Evolutionary conservation across 805 yeast species (phyloP), one percentile per base, ranked within the genome.

Genomic region (Wickerhamiella siamensis): DNA sequence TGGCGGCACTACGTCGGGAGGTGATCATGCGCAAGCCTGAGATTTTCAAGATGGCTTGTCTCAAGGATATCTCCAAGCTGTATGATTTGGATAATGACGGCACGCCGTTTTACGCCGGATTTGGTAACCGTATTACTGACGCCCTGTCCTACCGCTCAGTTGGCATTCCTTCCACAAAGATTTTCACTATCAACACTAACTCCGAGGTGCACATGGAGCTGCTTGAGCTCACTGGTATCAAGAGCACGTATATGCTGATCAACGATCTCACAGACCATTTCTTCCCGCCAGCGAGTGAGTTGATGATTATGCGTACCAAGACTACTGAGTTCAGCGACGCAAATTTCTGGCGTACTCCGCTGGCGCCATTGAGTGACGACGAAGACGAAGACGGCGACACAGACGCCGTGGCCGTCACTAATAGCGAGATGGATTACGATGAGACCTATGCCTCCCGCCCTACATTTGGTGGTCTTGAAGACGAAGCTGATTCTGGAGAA

Each of bases 161-260:
- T 5, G 86, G 91, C 4, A 82, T 91, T 8, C 97, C 98, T 2
- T 77, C 93, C 16, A 88, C 95, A 32, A 69, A 95, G 47, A 87
- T 91, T 33, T 91, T 91, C 57, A 91, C 98, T 5, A 91, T 91
- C 52, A 88, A 91, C 54, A 87, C 97, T 1, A 84, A 83, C 47
- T 95, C 96, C 2, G 97, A 91, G 50, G 98, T 91, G 33, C 95
- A 84, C 64, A 81, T 91, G 94, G 98, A 91, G 61, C 69, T 91
- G 48, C 66, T 91, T 42, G 97, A 91, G 57, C 67, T 91, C 54
- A 93, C 96, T 0, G 98, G 98, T 2, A 83, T 82, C 59, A 81
- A 74, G 55, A 78, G 91, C 40, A 77, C 94, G 0, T 91, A 91
- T 58, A 74, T 91, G 39, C 78, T 77, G 48, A 88, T 91, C 54